These are phyloP conservation scores for Yamadazyma blattariae DNA, from an alignment of 1,139 yeast genomes.

Conservation along the genomic window DNA sequence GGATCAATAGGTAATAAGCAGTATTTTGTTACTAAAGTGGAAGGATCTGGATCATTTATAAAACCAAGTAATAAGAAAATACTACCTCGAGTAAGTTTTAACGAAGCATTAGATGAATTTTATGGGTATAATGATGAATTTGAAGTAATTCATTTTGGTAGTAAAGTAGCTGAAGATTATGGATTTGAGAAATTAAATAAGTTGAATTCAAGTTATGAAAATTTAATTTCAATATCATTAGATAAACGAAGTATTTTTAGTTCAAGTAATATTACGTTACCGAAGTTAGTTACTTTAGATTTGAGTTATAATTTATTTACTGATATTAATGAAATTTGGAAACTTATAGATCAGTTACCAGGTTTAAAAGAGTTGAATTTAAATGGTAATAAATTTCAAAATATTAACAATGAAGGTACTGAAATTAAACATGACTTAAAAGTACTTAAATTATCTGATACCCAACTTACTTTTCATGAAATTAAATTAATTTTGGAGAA, in stretches of 20 bases:
- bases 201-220: conserved; percentile 45
- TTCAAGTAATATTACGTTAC: conserved; percentile 13
- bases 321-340: conserved; percentile 35
- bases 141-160: conserved; percentile 41
- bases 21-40: conserved; percentile 47
- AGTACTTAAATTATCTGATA: conserved; percentile 28
- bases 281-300: conserved; percentile 46
- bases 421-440: conserved; percentile 14
- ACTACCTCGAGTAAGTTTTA: conserved; percentile 29
- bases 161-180: conserved; percentile 55
- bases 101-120: conserved; percentile 46
- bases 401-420: conserved; percentile 26
- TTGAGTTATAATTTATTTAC: conserved; percentile 59
- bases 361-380: conserved; percentile 45
- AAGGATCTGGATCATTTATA: conserved; percentile 63
- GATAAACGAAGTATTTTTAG: conserved; percentile 27
- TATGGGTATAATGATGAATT: conserved; percentile 35
- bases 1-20: conserved; percentile 63
- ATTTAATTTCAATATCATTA: conserved; percentile 50
- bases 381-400: conserved; percentile 59
- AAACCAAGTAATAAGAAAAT: conserved; percentile 40
- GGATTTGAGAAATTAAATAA: conserved; percentile 61
- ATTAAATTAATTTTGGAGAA: conserved; percentile 24
- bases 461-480: conserved; percentile 21
- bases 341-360: conserved; percentile 33